Evolutionary conservation across 176 grass and related monocot species (phyloP).

Genomic region (maize (Zea mays)): Zm-B73-REFERENCE-NAM-5.0 NC_050096.1:294996501-294997000

Average conservation of each 20-base stretch:
- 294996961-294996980: not conserved
- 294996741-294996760: not conserved
- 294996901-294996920: not conserved
- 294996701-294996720: conserved; percentile 83
- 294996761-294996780: conserved; percentile 9
- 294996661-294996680: conserved; percentile 53
- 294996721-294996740: conserved; percentile 80
- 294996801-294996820: not conserved
- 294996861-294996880: not conserved
- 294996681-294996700: conserved; percentile 67
- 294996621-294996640: conserved; percentile 1
- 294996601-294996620: not conserved
- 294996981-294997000: not conserved
- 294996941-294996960: not conserved
- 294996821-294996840: not conserved
- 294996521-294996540: too few relatives aligned
- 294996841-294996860: not conserved
- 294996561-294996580: conserved; percentile 13
- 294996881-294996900: not conserved
- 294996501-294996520: too few relatives aligned
- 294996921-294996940: not conserved
- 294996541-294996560: too few relatives aligned
- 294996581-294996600: not conserved
- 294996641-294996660: conserved; percentile 47
- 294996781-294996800: not conserved